Conservation (phyloP, 1,284 basidiomycete genomes). For the Rhodotorula sp. region DNA sequence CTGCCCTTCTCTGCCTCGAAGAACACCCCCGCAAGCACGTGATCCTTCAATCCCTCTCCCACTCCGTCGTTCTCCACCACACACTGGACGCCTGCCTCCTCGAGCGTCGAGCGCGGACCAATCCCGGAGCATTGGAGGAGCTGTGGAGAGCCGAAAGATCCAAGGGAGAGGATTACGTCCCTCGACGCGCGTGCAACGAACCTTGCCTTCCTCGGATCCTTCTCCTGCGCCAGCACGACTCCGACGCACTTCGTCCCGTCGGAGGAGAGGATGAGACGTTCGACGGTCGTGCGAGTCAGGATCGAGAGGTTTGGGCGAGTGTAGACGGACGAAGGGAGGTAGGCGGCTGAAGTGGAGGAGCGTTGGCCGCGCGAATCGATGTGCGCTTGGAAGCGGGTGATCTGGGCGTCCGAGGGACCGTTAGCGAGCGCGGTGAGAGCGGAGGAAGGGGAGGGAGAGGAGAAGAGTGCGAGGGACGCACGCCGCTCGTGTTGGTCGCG, state of each 20-base stretch:
- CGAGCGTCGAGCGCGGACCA: constrained; percentile 60
- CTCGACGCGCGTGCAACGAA: constrained; percentile 42
- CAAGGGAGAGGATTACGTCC: constrained; percentile 26
- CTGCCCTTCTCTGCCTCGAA: constrained; percentile 25
- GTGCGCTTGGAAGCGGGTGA: constrained; percentile 22
- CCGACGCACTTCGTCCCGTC: constrained; percentile 42
- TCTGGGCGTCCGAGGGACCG: neutral
- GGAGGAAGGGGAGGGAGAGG: neutral
- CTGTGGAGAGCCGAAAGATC: constrained; percentile 51
- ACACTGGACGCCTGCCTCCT: constrained; percentile 51
- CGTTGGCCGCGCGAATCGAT: constrained; percentile 13
- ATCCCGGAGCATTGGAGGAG: constrained; percentile 69
- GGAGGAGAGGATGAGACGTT: constrained; percentile 28
- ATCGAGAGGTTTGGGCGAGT: constrained; percentile 44
- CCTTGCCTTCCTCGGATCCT: constrained; percentile 12
- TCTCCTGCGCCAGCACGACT: constrained; percentile 46
- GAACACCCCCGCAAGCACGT: constrained; percentile 18
- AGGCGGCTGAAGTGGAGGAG: constrained; percentile 24
- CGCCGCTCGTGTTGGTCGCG: constrained; percentile 16
- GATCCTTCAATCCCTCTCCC: constrained; percentile 55
- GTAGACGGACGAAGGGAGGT: constrained; percentile 19
- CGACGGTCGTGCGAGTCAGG: constrained; percentile 48
- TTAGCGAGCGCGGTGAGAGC: neutral
- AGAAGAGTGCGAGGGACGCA: neutral
- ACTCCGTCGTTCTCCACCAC: constrained; percentile 60